Conservation (phyloP, 768 basidiomycete genomes). For the Lyophyllum decastes region DNA sequence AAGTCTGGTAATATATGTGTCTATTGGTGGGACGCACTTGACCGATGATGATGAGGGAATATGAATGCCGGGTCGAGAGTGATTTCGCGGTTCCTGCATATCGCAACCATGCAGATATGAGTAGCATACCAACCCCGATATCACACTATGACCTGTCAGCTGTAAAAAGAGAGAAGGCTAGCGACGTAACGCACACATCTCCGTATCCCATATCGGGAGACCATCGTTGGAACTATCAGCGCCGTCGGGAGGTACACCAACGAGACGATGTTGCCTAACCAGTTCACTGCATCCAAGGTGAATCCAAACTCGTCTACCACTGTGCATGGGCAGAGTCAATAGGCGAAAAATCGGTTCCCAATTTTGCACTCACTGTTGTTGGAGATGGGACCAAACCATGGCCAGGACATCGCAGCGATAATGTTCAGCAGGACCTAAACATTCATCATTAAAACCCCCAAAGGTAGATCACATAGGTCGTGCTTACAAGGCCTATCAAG, state of each 20-base stretch:
- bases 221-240: constrained; percentile 57
- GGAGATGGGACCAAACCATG: constrained; percentile 87
- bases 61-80: constrained; percentile 52
- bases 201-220: constrained; percentile 60
- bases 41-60: constrained; percentile 67
- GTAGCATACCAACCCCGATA: constrained; percentile 50
- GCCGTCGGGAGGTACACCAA: constrained; percentile 66
- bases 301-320: constrained; percentile 67
- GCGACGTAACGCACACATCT: constrained; percentile 51
- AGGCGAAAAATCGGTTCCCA: background rate
- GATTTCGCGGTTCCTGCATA: constrained; percentile 67
- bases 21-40: constrained; percentile 48
- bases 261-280: constrained; percentile 74
- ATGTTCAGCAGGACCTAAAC: constrained; percentile 61
- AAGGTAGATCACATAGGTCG: background rate
- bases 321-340: constrained; percentile 24
- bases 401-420: constrained; percentile 65
- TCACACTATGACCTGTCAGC: constrained; percentile 50
- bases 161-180: background rate
- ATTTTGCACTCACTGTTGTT: constrained; percentile 49
- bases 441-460: background rate
- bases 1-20: background rate
- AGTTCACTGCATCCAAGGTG: constrained; percentile 72
- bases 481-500: constrained; percentile 57
- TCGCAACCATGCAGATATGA: constrained; percentile 76